These are phyloP conservation scores for Ogataea dorogensis DNA, from an alignment of 805 yeast genomes.

Conservation along the genomic window DNA sequence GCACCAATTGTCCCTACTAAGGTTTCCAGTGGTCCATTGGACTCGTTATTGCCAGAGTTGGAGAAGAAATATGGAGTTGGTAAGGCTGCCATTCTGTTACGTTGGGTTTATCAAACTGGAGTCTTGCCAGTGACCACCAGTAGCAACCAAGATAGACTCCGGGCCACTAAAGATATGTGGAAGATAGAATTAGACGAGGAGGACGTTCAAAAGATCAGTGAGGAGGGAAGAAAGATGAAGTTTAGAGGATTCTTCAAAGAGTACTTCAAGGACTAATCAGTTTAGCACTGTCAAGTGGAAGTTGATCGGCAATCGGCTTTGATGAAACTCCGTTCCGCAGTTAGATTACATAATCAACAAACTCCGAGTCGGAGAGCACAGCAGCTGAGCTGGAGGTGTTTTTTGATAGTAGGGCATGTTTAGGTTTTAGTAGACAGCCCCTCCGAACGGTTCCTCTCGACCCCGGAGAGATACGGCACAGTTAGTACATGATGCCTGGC, in stretches of 20 bases:
- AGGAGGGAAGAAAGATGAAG: conserved; percentile 38
- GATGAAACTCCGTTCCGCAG: too few species aligned
- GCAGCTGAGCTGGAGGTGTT: background rate
- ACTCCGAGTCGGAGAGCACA: too few species aligned
- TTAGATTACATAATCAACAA: too few species aligned
- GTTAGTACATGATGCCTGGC: too few species aligned
- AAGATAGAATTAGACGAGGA: conserved; percentile 50
- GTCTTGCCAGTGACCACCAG: conserved; percentile 77
- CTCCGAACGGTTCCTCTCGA: too few species aligned
- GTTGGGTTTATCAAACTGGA: conserved; percentile 68
- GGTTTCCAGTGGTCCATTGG: conserved; percentile 37
- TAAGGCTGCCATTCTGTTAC: conserved; percentile 62
- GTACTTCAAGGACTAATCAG: conserved; percentile 19
- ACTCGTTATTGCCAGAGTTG: conserved; percentile 38
- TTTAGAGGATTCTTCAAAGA: conserved; percentile 25
- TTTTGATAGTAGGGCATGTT: background rate
- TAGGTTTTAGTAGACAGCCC: too few species aligned
- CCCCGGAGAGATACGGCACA: too few species aligned
- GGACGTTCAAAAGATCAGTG: conserved; percentile 46
- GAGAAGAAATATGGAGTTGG: conserved; percentile 56
- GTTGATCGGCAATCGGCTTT: too few species aligned
- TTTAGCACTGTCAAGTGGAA: too few species aligned
- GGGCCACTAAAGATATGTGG: conserved; percentile 54
- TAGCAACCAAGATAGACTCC: conserved; percentile 53
- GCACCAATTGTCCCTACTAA: conserved; percentile 53